Percentiles rank a stretch among this genome's conserved stretches.
Evolutionary conservation across 495 filamentous ascomycete genomes (phyloP).

Genomic region (Lepidopterella palustris): DNA sequence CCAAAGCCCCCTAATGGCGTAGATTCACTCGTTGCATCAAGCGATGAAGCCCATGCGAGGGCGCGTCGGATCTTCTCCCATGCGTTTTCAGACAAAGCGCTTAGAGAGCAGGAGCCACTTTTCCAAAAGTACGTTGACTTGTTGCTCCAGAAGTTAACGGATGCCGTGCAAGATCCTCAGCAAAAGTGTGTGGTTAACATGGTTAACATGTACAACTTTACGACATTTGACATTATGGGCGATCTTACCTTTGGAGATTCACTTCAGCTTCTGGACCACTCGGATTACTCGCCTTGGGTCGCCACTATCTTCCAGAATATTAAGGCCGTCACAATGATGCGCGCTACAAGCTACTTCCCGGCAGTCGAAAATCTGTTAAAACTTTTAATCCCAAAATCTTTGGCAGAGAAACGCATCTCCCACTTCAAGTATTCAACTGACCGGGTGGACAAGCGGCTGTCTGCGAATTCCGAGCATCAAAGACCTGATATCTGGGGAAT

Average conservation of each 20-base stretch:
- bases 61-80: constrained; percentile 26
- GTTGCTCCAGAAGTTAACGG: constrained; percentile 32
- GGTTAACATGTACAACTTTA: constrained; percentile 33
- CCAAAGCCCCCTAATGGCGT: constrained; percentile 16
- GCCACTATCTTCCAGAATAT: constrained; percentile 17
- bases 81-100: constrained; percentile 38
- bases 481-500: constrained; percentile 25
- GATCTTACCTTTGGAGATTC: constrained; percentile 29
- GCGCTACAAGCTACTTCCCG: constrained; percentile 4
- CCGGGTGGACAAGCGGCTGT: constrained; percentile 27
- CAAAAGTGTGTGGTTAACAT: constrained; percentile 20
- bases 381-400: constrained; percentile 1
- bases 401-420: constrained; percentile 14
- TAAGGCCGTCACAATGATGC: constrained; percentile 13
- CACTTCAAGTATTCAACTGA: constrained; percentile 26
- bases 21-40: constrained; percentile 24
- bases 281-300: constrained; percentile 29
- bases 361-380: constrained; percentile 2
- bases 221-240: constrained; percentile 32
- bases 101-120: constrained; percentile 42
- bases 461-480: constrained; percentile 14
- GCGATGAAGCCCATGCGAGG: constrained; percentile 28
- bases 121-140: constrained; percentile 38
- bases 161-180: constrained; percentile 11
- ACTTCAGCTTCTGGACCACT: constrained; percentile 20